Conservation (phyloP, 2,329 filamentous ascomycete species). For the Xylaria sp. region DNA sequence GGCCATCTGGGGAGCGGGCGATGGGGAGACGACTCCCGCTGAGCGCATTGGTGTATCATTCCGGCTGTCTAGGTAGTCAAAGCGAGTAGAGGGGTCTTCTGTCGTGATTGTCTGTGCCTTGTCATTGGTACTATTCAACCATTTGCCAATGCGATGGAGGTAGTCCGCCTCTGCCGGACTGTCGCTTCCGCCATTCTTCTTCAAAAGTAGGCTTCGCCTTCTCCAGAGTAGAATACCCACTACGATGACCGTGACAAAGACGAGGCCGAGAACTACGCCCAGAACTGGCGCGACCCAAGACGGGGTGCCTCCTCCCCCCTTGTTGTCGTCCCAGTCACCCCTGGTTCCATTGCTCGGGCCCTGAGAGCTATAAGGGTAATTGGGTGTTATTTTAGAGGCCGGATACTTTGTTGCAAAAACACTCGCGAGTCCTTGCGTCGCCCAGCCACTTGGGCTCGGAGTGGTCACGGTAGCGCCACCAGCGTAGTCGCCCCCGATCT, state of each 20-base stretch:
- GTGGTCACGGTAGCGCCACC: slow-evolving; percentile 77
- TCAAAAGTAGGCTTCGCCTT: slow-evolving; percentile 57
- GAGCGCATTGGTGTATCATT: slow-evolving; percentile 40
- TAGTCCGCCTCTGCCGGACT: slow-evolving; percentile 58
- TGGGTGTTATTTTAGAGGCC: slow-evolving; percentile 65
- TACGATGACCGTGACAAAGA: slow-evolving; percentile 63
- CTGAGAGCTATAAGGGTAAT: slow-evolving; percentile 67
- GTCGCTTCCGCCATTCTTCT: slow-evolving; percentile 52
- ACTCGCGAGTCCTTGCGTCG: slow-evolving; percentile 57
- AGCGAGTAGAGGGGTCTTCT: slow-evolving; percentile 54
- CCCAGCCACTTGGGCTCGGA: slow-evolving; percentile 70
- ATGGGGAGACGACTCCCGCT: background rate
- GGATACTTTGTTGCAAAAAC: slow-evolving; percentile 69
- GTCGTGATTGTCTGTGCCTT: slow-evolving; percentile 61
- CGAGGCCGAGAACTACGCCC: slow-evolving; percentile 69
- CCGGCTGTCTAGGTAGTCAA: slow-evolving; percentile 54
- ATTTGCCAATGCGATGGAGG: slow-evolving; percentile 61
- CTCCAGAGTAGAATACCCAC: slow-evolving; percentile 65
- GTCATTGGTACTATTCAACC: slow-evolving; percentile 58
- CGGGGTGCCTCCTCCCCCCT: slow-evolving; percentile 56
- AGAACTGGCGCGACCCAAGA: slow-evolving; percentile 70
- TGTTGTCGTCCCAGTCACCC: slow-evolving; percentile 40
- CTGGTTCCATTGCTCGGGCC: slow-evolving; percentile 47
- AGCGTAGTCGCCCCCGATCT: slow-evolving; percentile 73
- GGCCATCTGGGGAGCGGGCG: slow-evolving; percentile 15